A percentile compares a stretch with the other conserved stretches of the same genome.
These are phyloP conservation scores for Medicago lupulina DNA, from an alignment of 306 rosid genomes.

Conservation along the genomic window DNA sequence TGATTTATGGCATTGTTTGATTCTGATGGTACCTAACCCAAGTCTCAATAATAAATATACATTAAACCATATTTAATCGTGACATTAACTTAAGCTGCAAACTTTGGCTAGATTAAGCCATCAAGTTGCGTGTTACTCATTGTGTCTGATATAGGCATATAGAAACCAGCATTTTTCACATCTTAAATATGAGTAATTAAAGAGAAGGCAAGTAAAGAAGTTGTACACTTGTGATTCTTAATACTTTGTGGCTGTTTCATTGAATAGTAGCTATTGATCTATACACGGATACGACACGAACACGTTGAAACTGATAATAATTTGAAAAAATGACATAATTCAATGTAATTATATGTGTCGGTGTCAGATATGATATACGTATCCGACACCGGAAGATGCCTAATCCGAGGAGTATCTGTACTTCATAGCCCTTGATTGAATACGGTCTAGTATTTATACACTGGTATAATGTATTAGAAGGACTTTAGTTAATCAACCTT, in stretches of 20 bases:
- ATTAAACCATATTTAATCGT: conserved; percentile 3
- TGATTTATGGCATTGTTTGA: conserved; percentile 4
- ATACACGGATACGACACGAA: no score
- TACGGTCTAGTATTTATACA: no score
- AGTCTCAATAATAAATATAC: neutral
- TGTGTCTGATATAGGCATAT: neutral
- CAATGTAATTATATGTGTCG: no score
- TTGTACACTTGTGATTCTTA: conserved; percentile 10
- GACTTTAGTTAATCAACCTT: no score
- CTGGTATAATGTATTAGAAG: no score
- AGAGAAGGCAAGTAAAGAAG: neutral
- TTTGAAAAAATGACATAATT: no score
- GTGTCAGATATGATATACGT: no score
- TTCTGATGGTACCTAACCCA: neutral
- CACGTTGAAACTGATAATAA: no score
- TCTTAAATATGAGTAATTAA: neutral
- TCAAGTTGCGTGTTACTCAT: conserved; percentile 38
- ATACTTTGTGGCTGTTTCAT: neutral
- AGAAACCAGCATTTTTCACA: neutral
- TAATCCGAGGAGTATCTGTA: no score
- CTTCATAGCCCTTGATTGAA: no score
- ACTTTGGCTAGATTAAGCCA: conserved; percentile 33
- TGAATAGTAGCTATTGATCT: neutral
- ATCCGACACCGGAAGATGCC: no score
- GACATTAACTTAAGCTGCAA: conserved; percentile 37